Percentiles rank a stretch among this genome's conserved stretches.
phyloP scores from a whole-genome alignment of 108 stramenopile species.

The Bacterosira constricta region DNA sequence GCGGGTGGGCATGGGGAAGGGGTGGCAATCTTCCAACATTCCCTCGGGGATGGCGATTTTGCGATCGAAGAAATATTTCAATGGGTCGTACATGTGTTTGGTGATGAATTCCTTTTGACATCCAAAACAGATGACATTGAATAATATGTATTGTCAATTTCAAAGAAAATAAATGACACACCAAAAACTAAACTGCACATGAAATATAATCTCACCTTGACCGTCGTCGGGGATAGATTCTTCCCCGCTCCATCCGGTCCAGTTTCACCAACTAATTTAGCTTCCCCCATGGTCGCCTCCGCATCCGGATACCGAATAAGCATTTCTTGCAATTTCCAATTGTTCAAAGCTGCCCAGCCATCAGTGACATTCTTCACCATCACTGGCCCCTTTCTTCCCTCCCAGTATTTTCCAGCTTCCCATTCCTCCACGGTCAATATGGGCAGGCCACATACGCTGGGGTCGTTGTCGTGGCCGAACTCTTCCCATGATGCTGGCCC shows the following conservation, averaged over 20 bases:
- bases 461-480: constrained; percentile 44
- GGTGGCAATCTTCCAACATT: constrained; percentile 43
- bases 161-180: not conserved
- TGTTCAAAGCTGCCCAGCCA: constrained; percentile 35
- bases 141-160: not conserved
- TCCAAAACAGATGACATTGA: not conserved
- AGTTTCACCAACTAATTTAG: constrained; percentile 30
- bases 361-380: constrained; percentile 45
- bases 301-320: constrained; percentile 31
- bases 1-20: constrained; percentile 48
- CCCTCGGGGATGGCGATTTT: constrained; percentile 43
- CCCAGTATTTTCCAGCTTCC: constrained; percentile 39
- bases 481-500: constrained; percentile 41
- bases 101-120: constrained; percentile 40
- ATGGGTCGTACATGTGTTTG: constrained; percentile 45
- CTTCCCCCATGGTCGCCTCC: constrained; percentile 50
- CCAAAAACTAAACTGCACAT: not conserved
- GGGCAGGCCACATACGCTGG: constrained; percentile 29
- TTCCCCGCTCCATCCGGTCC: constrained; percentile 41
- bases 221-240: constrained; percentile 32
- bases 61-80: constrained; percentile 55
- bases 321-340: constrained; percentile 51
- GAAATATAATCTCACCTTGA: constrained; percentile 22
- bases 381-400: constrained; percentile 40
- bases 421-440: constrained; percentile 39